Evolutionary conservation across 192 early-diverging fungal species (phyloP).

Genomic region (Umbelopsis sp.): DNA sequence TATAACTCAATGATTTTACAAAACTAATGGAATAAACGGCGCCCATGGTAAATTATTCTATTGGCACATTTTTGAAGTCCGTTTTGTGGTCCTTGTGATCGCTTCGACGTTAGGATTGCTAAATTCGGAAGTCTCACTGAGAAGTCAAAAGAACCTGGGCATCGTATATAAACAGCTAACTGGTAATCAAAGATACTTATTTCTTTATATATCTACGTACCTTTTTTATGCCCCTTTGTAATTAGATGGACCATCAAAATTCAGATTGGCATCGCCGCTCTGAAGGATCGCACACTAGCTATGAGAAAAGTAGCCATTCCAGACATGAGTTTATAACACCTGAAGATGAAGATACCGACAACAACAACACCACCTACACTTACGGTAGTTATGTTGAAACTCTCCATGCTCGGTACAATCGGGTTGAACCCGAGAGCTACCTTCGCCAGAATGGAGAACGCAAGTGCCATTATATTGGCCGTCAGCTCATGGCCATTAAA

Average conservation of each 20-base stretch:
- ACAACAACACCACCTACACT: background rate
- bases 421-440: conserved; percentile 33
- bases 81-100: background rate
- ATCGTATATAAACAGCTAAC: background rate
- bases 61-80: background rate
- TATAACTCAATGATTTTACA: too few relatives aligned
- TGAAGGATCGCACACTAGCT: background rate
- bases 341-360: background rate
- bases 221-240: background rate
- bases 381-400: conserved; percentile 14
- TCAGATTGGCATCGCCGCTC: background rate
- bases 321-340: conserved; percentile 12
- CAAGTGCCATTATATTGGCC: conserved; percentile 10
- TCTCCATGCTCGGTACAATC: conserved; percentile 15
- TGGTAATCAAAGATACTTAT: too few relatives aligned
- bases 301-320: background rate
- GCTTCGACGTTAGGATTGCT: background rate
- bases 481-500: conserved; percentile 33
- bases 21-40: too few relatives aligned
- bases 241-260: conserved; percentile 1
- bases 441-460: conserved; percentile 28
- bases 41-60: too few relatives aligned
- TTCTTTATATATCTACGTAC: background rate
- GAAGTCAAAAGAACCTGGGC: background rate
- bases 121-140: background rate